Base-by-base conservation (phyloP, 129 eudicot genomes). In the Centrapalus pauciflorus region DNA sequence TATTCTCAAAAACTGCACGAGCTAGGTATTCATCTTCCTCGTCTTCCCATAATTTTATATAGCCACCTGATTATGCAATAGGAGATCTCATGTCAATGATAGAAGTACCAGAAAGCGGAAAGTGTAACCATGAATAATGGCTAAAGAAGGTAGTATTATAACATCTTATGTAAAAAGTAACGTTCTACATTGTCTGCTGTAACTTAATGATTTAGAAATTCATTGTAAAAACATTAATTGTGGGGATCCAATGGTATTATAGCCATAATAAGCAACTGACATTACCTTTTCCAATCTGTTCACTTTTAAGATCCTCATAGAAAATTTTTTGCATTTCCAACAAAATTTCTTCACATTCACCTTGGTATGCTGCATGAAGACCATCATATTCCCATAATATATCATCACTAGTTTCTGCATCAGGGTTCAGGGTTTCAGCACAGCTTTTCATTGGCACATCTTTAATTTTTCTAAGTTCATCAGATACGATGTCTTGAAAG, bases 11-110 rank as follows among this genome's bases (percentile, higher is more conserved):
- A 72, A 89, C 87, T 17, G 83, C 82, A 55, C 70, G 82, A 24
- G 98, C 87, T 81, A 93, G 78, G 78, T 85, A 93, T 41, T 88
- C 95, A 71, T 93, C 96, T 77, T 92, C 95, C 71, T 88, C 90
- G 20, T 93, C 98, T 75, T 86, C 95, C 96, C 89, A 88, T 56
- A 64, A 51, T 71, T 64, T 79, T 25, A 27, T 38, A 62, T 33
- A 64, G 67, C 26, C 67, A 54, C 77, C 87, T 35, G 78, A 43
- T 77, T 76, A 86, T 77, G 80, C 76, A 78, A 35, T 57, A 78
- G 54, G 10, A 35, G 40, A 52, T 16, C 43, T n/a, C n/a, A 26
- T 8, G 12, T 27, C 23, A 34, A 2, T n/a, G 38, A 40, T 4
- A 20, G 43, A 7, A 24, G 54, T 14, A 48, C 54, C 19, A 14